A percentile compares a stretch with the other conserved stretches of the same genome.
Evolutionary conservation across 129 eudicot species (phyloP).

Genomic region (Solidago caesia): DNA sequence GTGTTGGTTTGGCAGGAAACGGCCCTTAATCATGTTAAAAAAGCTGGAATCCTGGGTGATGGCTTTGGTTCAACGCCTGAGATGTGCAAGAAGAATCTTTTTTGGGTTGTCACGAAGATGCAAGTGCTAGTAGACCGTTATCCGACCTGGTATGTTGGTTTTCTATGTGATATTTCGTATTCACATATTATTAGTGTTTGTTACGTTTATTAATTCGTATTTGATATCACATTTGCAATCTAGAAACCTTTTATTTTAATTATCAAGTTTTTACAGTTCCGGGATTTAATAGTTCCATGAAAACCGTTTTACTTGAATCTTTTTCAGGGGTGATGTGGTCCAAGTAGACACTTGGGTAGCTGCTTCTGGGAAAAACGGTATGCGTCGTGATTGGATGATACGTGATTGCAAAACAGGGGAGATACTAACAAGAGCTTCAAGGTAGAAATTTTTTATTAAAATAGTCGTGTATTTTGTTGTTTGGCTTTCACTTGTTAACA

Average conservation of each 20-base stretch:
- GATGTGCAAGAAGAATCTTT: constrained; percentile 85
- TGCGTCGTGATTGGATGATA: constrained; percentile 97
- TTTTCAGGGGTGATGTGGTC: constrained; percentile 87
- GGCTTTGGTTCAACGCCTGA: constrained; percentile 99
- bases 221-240: too few species aligned
- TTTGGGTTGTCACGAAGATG: constrained; percentile 99
- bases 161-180: not conserved
- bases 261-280: not conserved
- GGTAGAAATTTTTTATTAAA: constrained; percentile 39
- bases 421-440: constrained; percentile 80
- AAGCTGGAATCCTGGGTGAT: constrained; percentile 75
- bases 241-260: too few species aligned
- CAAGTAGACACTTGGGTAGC: constrained; percentile 99
- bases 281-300: not conserved
- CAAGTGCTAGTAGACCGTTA: constrained; percentile 86
- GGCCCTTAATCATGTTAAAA: constrained; percentile 93
- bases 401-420: constrained; percentile 88
- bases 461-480: not conserved
- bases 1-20: constrained; percentile 69
- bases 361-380: constrained; percentile 92
- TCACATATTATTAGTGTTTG: not conserved
- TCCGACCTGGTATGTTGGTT: constrained; percentile 76
- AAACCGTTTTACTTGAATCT: not conserved
- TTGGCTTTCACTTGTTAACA: not conserved
- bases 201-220: too few species aligned